Conservation (phyloP, 1,139 yeast genomes). For the Hansenula sp. region DNA sequence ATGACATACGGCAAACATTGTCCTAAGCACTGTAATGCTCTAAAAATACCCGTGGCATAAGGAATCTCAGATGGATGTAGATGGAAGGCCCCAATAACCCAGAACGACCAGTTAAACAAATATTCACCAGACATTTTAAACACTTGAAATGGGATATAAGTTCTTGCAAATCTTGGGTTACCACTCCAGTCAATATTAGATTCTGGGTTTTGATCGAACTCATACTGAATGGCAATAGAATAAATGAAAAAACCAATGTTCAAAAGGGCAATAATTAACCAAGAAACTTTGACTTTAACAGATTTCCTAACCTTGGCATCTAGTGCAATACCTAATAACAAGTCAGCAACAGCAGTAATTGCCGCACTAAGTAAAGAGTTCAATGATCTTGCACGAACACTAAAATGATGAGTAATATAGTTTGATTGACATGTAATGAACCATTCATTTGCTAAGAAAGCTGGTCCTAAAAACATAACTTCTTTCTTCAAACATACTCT, state of each 20-base stretch:
- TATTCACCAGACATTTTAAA: conserved; percentile 22
- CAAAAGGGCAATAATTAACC: conserved; percentile 14
- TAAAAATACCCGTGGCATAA: conserved; percentile 18
- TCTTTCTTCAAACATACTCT: conserved; percentile 8
- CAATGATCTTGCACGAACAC: conserved; percentile 24
- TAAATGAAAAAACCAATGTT: conserved; percentile 19
- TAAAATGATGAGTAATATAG: conserved; percentile 23
- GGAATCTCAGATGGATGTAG: conserved; percentile 11
- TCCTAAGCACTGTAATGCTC: conserved; percentile 20
- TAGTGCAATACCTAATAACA: conserved; percentile 16
- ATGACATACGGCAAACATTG: conserved; percentile 19
- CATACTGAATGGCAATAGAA: conserved; percentile 18
- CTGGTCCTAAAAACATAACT: conserved; percentile 8
- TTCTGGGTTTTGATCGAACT: conserved; percentile 14
- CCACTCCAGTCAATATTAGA: conserved; percentile 22
- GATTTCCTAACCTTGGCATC: conserved; percentile 12
- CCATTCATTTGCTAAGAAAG: conserved; percentile 19
- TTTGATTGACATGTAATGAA: conserved; percentile 23
- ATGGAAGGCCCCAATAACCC: conserved; percentile 23
- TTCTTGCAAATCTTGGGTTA: conserved; percentile 14
- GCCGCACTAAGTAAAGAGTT: conserved; percentile 22
- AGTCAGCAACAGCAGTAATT: conserved; percentile 16
- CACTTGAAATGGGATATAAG: conserved; percentile 24
- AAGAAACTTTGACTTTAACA: conserved; percentile 15
- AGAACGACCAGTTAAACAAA: conserved; percentile 24